These are phyloP conservation scores for Globisporangium cederbergense DNA, from an alignment of 352 stramenopile species.

Conservation along the genomic window DNA sequence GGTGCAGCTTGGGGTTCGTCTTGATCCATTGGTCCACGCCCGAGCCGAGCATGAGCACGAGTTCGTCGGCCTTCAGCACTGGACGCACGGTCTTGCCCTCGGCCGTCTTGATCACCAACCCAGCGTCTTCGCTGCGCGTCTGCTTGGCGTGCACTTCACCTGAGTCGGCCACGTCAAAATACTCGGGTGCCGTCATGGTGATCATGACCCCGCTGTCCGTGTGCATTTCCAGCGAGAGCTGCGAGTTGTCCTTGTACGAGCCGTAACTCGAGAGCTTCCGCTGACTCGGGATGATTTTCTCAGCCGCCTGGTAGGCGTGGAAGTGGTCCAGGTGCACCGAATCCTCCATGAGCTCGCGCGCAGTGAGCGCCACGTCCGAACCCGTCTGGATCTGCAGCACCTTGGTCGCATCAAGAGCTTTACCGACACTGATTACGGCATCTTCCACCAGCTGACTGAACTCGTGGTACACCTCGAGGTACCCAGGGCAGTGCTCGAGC, in stretches of 20 bases:
- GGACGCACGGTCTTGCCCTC: constrained; percentile 55
- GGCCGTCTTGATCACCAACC: constrained; percentile 59
- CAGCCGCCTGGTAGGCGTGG: constrained; percentile 49
- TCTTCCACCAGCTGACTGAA: constrained; percentile 42
- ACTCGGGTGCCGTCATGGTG: constrained; percentile 65
- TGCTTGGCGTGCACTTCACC: constrained; percentile 37
- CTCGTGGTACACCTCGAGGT: constrained; percentile 33
- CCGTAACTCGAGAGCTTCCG: neutral
- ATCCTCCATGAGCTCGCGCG: constrained; percentile 38
- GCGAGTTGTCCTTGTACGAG: constrained; percentile 19
- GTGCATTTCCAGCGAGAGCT: constrained; percentile 72
- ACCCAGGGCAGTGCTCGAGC: constrained; percentile 30
- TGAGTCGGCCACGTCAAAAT: constrained; percentile 51
- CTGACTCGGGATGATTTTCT: too few relatives aligned
- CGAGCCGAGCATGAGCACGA: constrained; percentile 79
- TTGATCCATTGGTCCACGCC: constrained; percentile 71
- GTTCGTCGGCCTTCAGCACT: constrained; percentile 58
- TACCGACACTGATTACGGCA: constrained; percentile 35
- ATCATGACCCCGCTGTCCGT: constrained; percentile 77
- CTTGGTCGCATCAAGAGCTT: constrained; percentile 30
- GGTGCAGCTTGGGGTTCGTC: constrained; percentile 45
- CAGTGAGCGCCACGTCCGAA: constrained; percentile 31
- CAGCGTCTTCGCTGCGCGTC: constrained; percentile 56
- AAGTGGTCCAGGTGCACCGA: constrained; percentile 60
- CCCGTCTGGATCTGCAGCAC: constrained; percentile 20